Evolutionary conservation across 1,284 basidiomycete species (phyloP), one percentile per base, ranked within the genome.

Genomic region (Athelia sp.): DNA sequence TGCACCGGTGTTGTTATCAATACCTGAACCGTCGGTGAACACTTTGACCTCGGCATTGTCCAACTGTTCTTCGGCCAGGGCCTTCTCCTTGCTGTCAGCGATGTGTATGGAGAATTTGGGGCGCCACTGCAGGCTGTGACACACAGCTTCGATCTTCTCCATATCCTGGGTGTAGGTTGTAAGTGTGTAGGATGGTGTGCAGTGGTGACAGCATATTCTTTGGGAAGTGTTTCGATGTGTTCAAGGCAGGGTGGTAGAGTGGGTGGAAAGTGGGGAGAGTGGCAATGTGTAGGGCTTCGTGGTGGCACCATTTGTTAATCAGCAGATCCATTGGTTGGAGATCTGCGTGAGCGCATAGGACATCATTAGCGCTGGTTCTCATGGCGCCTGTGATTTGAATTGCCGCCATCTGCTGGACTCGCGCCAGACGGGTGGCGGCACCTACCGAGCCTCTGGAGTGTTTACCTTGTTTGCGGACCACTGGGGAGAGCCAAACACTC

Each of bases 261-360:
- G 70, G 73, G 54, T 74, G 68, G 0, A 54, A 40, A 0, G 15
- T 4, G 0, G 69, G 67, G 0, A 74, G 58, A 0, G 68, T 64
- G 21, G 61, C 56, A 0, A 74, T 50, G 0, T 66, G 48, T 1
- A 68, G 32, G 0, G 65, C 59, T 2, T 65, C 62, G 0, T 58
- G 42, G n/a, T 63, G 53, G 14, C 62, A 57, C 1, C 54, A 31
- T 24, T 62, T 60, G 34, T 58, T 48, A 4, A 74, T 43, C 0
- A 60, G 43, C 0, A 65, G 47, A 4, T 58, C 31, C 13, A 66
- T 57, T 0, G 71, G 73, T 0, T 62, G 56, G 69, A 69, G 0
- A 56, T 56, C 6, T 70, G 60, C 0, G 70, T 53, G 0, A n/a
- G 36, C 36, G 15, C 4, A 6, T 40, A 40, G 36, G 6, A 21